Percentiles rank a stretch among this genome's conserved stretches.
Evolutionary conservation across 306 rosid genomes (phyloP).

Genomic region (Astragalus membranaceus): DNA sequence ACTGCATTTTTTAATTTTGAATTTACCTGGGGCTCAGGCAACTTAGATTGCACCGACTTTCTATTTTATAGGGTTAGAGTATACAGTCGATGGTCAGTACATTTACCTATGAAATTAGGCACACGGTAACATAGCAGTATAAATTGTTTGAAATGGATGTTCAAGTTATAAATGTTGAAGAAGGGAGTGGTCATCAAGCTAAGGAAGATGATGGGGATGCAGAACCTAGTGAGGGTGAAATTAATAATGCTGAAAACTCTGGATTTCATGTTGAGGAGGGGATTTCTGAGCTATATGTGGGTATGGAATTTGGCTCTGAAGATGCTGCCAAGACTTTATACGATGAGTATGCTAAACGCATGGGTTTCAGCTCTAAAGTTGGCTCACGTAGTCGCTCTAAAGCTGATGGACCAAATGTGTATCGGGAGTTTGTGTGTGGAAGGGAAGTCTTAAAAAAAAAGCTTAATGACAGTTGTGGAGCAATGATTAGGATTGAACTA

Average conservation of each 20-base stretch:
- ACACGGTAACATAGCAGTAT: slow-evolving; percentile 8
- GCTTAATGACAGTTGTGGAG: slow-evolving; percentile 54
- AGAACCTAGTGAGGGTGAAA: slow-evolving; percentile 42
- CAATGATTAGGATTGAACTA: slow-evolving; percentile 66
- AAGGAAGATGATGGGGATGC: slow-evolving; percentile 39
- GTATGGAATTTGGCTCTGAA: slow-evolving; percentile 78
- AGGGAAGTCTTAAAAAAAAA: slow-evolving; percentile 62
- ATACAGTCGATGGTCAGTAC: slow-evolving; percentile 10
- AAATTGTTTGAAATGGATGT: slow-evolving; percentile 56
- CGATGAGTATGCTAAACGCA: slow-evolving; percentile 54
- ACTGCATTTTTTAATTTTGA: slow-evolving; percentile 8
- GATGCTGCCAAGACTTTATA: slow-evolving; percentile 60
- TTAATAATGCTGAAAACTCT: slow-evolving; percentile 41
- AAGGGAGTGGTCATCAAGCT: slow-evolving; percentile 45
- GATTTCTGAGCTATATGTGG: slow-evolving; percentile 50
- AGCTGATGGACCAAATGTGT: slow-evolving; percentile 38
- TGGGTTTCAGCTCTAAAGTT: slow-evolving; percentile 59
- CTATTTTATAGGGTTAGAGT: slow-evolving; percentile 25
- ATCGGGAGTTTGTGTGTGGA: slow-evolving; percentile 64
- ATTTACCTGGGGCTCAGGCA: slow-evolving; percentile 18
- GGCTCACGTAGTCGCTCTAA: slow-evolving; percentile 42
- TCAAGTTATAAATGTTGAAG: slow-evolving; percentile 59
- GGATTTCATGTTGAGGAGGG: slow-evolving; percentile 39
- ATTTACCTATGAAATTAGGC: slow-evolving; percentile 18
- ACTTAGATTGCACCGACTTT: slow-evolving; percentile 13